Evolutionary conservation across 768 basidiomycete genomes (phyloP), one percentile per base, ranked within the genome.

Genomic region (Amanita rubescens): DNA sequence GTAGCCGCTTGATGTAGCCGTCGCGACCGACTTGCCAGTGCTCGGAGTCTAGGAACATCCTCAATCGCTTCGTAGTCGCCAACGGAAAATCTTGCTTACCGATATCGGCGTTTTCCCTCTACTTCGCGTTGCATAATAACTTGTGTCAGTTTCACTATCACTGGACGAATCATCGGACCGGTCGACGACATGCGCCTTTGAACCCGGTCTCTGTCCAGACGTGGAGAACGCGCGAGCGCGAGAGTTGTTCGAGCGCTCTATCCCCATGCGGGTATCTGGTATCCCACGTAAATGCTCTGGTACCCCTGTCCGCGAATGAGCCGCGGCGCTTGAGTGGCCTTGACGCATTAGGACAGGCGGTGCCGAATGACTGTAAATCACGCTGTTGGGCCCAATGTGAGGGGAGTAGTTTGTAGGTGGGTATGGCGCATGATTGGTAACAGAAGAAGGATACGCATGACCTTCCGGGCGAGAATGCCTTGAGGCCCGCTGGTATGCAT

Each of bases 331-430:
- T 15, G 51, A 67, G 37, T 63, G 68, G 3, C 66, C 66, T 59
- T 70, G 67, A 54, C 71, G 68, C 6, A 70, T 60, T 58, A 62
- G 66, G 30, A 66, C 73, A 39, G 71, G 65, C 6, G 83, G 81
- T 17, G 79, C 77, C n/a, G 85, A 85, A 50, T 84, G 81, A 53
- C 84, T 85, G 62, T 85, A 80, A 3, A 79, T 78, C 71, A 87
- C 79, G 3, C 81, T 81, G 51, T 83, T 77, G 0, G 82, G 71
- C 46, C 77, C 75, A 68, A 75, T 65, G 57, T 73, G 69, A 57
- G 78, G 77, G 6, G 71, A 73, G 43, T 82, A 75, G 56, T 76
- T 72, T 12, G 82, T 82, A 15, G 84, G 82, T 7, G 78, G 69
- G 58, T 85, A 85, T 4, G 24, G 15, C 9, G 22, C 35, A 25